phyloP scores from a whole-genome alignment of 495 filamentous ascomycete species.

The Terfezia claveryi region DNA sequence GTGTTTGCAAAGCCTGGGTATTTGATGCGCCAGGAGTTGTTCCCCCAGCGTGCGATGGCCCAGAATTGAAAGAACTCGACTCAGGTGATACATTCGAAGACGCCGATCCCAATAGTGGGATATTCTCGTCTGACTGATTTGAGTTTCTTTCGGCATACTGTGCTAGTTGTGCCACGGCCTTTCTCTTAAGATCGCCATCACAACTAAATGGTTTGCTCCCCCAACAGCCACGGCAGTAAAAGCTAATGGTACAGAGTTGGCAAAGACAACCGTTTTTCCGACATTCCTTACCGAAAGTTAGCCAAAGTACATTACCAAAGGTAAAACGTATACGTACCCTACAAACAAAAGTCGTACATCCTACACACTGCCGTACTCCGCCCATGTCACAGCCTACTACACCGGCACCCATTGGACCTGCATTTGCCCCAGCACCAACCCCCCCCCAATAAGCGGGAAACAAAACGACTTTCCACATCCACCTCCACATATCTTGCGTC shows the following conservation, averaged over 20 bases:
- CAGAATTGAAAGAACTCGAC: too few relatives aligned
- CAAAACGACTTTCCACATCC: constrained; percentile 16
- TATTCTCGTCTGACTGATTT: too few relatives aligned
- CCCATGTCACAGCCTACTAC: not conserved
- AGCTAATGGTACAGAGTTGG: not conserved
- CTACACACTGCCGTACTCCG: not conserved
- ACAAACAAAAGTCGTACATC: not conserved
- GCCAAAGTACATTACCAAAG: not conserved
- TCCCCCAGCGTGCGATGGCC: too few relatives aligned
- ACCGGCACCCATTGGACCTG: not conserved
- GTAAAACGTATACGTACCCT: not conserved
- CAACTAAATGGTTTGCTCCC: not conserved
- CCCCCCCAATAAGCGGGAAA: constrained; percentile 6
- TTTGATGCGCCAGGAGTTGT: too few relatives aligned
- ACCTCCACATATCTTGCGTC: constrained; percentile 15
- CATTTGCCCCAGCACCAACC: not conserved
- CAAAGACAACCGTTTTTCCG: not conserved
- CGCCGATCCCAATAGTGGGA: too few relatives aligned
- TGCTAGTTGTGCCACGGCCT: not conserved
- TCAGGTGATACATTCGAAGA: too few relatives aligned
- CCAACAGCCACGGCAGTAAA: not conserved
- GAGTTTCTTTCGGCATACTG: not conserved
- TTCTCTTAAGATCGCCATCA: not conserved
- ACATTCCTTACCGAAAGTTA: not conserved
- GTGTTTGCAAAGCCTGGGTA: too few relatives aligned